Evolutionary conservation across 371 early-diverging fungal species (phyloP), one percentile per base, ranked within the genome.

Genomic region (Circinella umbellata): DNA sequence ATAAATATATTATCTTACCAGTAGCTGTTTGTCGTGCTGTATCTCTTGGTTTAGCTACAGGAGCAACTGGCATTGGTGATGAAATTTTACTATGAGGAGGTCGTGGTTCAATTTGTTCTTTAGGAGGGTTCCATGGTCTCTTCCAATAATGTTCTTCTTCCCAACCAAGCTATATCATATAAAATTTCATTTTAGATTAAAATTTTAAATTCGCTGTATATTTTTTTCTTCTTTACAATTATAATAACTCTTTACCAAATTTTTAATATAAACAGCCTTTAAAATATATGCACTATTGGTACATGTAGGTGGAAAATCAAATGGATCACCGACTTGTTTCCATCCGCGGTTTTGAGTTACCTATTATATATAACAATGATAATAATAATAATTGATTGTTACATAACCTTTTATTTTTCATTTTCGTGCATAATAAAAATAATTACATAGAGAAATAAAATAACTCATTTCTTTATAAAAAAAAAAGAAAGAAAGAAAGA

Each of bases 221-320:
- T 27, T 27, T 0, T 27, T 27, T 27, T 27, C 2, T 27, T 27
- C 2, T 27, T 27, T 27, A 27, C 27, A 27, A 27, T 27, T 1
- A 27, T 27, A 27, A 27, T 27, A 27, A 27, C 27, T 27, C 2
- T 27, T 72, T 79, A 80, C 83, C 73, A 95, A 76, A 66, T 88
- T 88, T 69, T 87, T 86, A 67, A 86, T 90, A 76, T 94, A 95
- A 0, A 92, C 85, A 15, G 87, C 85, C 78, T 94, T 93, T 60
- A 93, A 80, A 65, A 92, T 91, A 75, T 89, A 93, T 9, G 94
- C 94, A 67, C 91, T 89, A 75, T 94, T 95, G 34, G 94, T 95
- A 76, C 95, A 94, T 13, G 94, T 95, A 11, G 90, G 78, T 7
- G 95, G 93, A 64, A 95, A 90, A 69, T 93, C 86, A 76, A 95